Evolutionary conservation across 2,329 filamentous ascomycete genomes (phyloP), one percentile per base, ranked within the genome.

Genomic region (Aspergillus sp.): DNA sequence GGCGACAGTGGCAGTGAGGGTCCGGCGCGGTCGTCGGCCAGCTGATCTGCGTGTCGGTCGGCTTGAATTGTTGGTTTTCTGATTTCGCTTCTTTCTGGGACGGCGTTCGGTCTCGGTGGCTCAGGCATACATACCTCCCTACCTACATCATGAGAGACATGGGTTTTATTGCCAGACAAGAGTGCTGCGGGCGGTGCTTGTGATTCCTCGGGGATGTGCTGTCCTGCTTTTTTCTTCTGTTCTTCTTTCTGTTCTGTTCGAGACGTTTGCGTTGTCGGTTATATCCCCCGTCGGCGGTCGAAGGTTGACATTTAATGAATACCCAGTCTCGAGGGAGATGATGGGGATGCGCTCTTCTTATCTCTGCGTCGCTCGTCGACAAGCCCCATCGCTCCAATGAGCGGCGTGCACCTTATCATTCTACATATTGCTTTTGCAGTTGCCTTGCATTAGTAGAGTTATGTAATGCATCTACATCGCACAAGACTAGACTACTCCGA

Each of bases 1-100:
- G 46, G 50, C 34, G 47, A 50, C 5, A 50, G 50, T 25, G 52
- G 21, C n/a, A 47, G 53, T 31, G 45, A 51, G 13, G 46, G 56
- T 20, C 42, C 47, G 25, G 45, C 29, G n/a, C 45, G 45, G 40
- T 41, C 45, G 4, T 50, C 41, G 20, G 51, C 52, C 9, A 55
- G 48, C 45, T 62, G 19, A 42, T 42, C 3, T 5, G n/a, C 11
- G 40, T 40, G 36, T 40, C 40, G 5, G 40, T 19, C 11, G 40
- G 40, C 4, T 6, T 23, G 16, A 17, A 20, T 38, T 17, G 11
- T 11, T 38, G 34, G 34, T 11, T 38, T 36, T 36, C 34, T 25
- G 7, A 13, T 36, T 36, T 11, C 11, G 14, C 13, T 36, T 36
- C 4, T 36, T 36, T 13, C n/a, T 36, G 34, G 14, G 34, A 38